Conservation (phyloP, 257 asterid genomes). For the Fraxinus excelsior region DNA sequence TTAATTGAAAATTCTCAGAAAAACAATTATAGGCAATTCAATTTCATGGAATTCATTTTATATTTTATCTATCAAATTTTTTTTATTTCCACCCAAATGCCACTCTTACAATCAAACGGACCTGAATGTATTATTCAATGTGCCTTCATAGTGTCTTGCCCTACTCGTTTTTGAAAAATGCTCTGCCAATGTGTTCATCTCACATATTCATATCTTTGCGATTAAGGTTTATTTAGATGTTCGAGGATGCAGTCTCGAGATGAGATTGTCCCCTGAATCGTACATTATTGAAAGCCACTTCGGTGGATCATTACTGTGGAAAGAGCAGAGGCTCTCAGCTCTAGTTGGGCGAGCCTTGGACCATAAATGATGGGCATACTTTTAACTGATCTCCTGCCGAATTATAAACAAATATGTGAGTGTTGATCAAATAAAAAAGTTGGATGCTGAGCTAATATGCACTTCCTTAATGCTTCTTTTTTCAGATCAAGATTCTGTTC, state of each 20-base stretch:
- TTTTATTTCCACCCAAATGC: too few species aligned
- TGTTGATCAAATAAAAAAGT: background rate
- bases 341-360: too few species aligned
- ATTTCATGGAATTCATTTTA: too few species aligned
- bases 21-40: too few species aligned
- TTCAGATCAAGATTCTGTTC: constrained; percentile 93
- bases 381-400: background rate
- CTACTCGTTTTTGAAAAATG: background rate
- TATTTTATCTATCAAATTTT: too few species aligned
- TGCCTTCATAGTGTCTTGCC: background rate
- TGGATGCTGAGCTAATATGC: background rate
- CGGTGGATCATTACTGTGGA: background rate
- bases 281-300: background rate
- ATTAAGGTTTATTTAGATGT: background rate
- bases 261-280: background rate
- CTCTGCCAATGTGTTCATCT: background rate
- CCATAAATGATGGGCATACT: too few species aligned
- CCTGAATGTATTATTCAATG: background rate
- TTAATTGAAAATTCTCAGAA: too few species aligned
- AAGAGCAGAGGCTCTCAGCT: background rate
- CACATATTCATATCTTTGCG: background rate
- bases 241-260: background rate
- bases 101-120: too few species aligned
- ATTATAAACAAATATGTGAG: background rate
- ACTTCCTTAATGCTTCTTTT: constrained; percentile 12